A percentile compares a stretch with the other conserved stretches of the same genome.
phyloP scores from a whole-genome alignment of 768 basidiomycete species.

The Polyporus arcularius region DNA sequence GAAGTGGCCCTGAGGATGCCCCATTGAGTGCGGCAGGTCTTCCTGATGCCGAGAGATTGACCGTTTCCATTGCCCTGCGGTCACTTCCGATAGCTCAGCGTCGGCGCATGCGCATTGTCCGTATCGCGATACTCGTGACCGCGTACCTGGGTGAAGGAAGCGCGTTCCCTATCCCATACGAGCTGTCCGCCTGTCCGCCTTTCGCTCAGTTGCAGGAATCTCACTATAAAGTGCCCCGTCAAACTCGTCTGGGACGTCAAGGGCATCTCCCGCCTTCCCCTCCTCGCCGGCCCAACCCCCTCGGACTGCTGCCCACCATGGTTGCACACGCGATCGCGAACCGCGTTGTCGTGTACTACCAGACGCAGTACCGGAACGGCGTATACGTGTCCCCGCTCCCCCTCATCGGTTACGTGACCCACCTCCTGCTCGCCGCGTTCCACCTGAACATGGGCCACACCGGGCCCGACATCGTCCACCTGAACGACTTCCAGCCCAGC shows the following conservation, averaged over 20 bases:
- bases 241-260: neutral
- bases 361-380: constrained; percentile 3
- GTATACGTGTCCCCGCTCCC: constrained; percentile 4
- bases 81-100: neutral
- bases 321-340: neutral
- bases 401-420: constrained; percentile 7
- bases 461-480: constrained; percentile 8
- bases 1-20: too few relatives aligned
- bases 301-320: neutral
- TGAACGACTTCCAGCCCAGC: neutral
- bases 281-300: neutral
- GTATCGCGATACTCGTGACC: neutral
- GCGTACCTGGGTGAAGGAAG: neutral
- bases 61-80: neutral
- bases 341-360: constrained; percentile 8
- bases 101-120: neutral
- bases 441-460: constrained; percentile 4
- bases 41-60: neutral
- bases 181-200: neutral
- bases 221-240: neutral
- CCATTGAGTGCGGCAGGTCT: neutral
- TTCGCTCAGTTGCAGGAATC: neutral
- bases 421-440: constrained; percentile 9
- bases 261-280: neutral
- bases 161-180: neutral